Conservation (phyloP, 805 yeast species). For the Hanseniaspora taiwanica region DNA sequence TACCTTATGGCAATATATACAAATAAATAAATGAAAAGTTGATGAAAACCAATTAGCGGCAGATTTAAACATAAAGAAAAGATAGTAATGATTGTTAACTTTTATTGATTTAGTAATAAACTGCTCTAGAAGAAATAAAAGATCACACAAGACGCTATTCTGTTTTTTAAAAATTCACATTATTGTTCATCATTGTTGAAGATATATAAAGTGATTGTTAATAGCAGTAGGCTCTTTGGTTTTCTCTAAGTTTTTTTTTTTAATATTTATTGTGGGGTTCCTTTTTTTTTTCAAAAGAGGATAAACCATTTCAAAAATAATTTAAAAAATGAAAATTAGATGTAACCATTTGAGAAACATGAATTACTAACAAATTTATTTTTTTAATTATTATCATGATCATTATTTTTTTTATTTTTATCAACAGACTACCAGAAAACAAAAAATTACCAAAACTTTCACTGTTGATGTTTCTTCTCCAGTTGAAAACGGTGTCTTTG, state of each 20-base stretch:
- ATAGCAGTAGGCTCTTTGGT: conserved; percentile 24
- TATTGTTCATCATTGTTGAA: too few species aligned
- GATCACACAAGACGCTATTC: conserved; percentile 9
- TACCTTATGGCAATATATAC: too few species aligned
- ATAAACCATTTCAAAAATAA: not conserved
- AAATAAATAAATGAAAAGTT: too few species aligned
- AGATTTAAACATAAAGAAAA: too few species aligned
- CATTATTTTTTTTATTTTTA: not conserved
- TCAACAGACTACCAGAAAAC: conserved; percentile 64
- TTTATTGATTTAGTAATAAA: too few species aligned
- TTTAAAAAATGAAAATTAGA: not conserved
- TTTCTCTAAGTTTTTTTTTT: not conserved
- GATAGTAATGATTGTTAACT: too few species aligned
- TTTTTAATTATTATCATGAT: not conserved
- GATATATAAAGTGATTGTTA: conserved; percentile 27
- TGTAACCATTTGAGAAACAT: conserved; percentile 1
- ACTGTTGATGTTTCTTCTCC: conserved; percentile 95
- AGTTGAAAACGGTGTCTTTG: conserved; percentile 93
- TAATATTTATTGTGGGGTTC: not conserved
- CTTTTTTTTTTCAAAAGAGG: not conserved
- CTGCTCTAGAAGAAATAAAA: conserved; percentile 8
- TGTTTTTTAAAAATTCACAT: conserved; percentile 22
- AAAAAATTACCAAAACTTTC: conserved; percentile 76
- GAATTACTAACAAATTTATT: conserved; percentile 3
- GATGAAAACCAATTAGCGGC: too few species aligned